Conservation (phyloP, 768 basidiomycete genomes). For the Pisolithus microcarpus region DNA sequence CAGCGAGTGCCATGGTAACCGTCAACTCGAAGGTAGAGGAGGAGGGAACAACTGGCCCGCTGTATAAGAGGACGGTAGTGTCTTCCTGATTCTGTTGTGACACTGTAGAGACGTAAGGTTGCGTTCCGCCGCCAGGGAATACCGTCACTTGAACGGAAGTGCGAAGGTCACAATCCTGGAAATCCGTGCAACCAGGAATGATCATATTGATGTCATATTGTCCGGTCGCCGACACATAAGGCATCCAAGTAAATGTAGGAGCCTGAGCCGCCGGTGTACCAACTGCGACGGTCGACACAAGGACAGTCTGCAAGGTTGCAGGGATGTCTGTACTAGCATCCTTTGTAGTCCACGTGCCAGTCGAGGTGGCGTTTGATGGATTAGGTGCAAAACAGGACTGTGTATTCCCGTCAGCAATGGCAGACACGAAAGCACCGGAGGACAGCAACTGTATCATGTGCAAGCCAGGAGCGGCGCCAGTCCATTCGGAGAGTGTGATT, state of each 20-base stretch:
- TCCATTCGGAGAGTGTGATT: slow-evolving; percentile 70
- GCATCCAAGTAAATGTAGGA: slow-evolving; percentile 86
- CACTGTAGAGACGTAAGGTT: slow-evolving; percentile 62
- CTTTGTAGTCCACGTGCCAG: slow-evolving; percentile 64
- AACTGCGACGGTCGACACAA: slow-evolving; percentile 59
- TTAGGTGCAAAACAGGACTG: slow-evolving; percentile 72
- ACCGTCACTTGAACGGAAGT: slow-evolving; percentile 80
- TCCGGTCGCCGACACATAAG: slow-evolving; percentile 87
- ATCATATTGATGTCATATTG: slow-evolving; percentile 78
- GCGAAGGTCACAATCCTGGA: slow-evolving; percentile 73
- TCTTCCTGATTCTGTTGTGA: slow-evolving; percentile 69
- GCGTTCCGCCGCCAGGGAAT: slow-evolving; percentile 63
- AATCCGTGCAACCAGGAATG: slow-evolving; percentile 77
- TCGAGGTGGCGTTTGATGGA: slow-evolving; percentile 59
- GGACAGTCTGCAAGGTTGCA: slow-evolving; percentile 71
- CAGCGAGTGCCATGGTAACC: slow-evolving; percentile 67
- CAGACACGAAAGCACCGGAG: slow-evolving; percentile 84
- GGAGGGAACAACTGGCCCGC: slow-evolving; percentile 74
- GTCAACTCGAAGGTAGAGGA: slow-evolving; percentile 65
- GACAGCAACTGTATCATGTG: slow-evolving; percentile 91
- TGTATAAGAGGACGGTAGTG: slow-evolving; percentile 58
- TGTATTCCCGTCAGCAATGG: slow-evolving; percentile 51
- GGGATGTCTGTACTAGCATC: slow-evolving; percentile 66
- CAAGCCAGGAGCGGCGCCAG: slow-evolving; percentile 70
- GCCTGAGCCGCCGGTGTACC: slow-evolving; percentile 51